These are phyloP conservation scores for Suhomyces choctaworum DNA, from an alignment of 1,139 yeast genomes.

Conservation along the genomic window DNA sequence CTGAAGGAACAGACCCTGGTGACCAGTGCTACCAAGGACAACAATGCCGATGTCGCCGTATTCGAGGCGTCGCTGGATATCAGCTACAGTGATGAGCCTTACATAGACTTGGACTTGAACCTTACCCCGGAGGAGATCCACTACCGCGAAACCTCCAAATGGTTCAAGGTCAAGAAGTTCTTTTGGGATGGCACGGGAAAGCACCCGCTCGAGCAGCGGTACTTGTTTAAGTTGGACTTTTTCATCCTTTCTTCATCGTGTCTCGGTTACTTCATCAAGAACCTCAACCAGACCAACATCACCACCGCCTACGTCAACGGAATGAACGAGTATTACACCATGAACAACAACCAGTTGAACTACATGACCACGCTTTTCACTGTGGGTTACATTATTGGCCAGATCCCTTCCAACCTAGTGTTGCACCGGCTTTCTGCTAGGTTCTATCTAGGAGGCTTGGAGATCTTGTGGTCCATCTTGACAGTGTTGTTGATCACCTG, in stretches of 20 bases:
- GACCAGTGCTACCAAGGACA: slow-evolving; percentile 4
- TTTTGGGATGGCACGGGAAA: slow-evolving; percentile 54
- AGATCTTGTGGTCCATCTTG: slow-evolving; percentile 57
- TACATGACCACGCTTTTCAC: slow-evolving; percentile 55
- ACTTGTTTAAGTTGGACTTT: slow-evolving; percentile 22
- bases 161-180: slow-evolving; percentile 32
- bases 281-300: slow-evolving; percentile 47
- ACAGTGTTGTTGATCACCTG: slow-evolving; percentile 53
- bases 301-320: slow-evolving; percentile 62
- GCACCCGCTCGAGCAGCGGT: slow-evolving; percentile 31
- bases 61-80: slow-evolving; percentile 5
- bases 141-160: slow-evolving; percentile 23
- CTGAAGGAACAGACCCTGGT: slow-evolving; percentile 2
- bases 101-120: slow-evolving; percentile 31
- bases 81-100: slow-evolving; percentile 14
- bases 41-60: slow-evolving; percentile 2
- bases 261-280: slow-evolving; percentile 27
- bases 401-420: slow-evolving; percentile 56
- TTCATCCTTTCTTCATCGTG: slow-evolving; percentile 24
- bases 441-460: slow-evolving; percentile 54
- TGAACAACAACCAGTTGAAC: slow-evolving; percentile 56
- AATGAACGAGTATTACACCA: slow-evolving; percentile 54
- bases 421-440: slow-evolving; percentile 55
- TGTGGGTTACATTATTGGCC: slow-evolving; percentile 60
- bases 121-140: slow-evolving; percentile 33